phyloP scores from a whole-genome alignment of 805 yeast genomes.

The Blastobotrys peoriensis region DNA sequence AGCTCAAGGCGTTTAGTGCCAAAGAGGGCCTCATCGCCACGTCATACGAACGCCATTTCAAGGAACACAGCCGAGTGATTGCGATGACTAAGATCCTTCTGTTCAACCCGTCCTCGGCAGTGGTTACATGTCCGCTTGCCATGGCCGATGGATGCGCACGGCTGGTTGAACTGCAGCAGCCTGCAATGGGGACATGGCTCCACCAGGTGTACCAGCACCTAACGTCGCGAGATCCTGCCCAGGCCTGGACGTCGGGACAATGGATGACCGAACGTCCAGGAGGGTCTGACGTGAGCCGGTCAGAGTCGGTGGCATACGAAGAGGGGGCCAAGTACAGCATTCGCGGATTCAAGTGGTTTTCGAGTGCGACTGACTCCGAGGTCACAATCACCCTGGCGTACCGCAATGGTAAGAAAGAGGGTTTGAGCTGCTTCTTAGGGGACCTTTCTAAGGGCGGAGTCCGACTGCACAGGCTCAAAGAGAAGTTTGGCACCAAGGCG shows the following conservation, averaged over 20 bases:
- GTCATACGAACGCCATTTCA: conserved; percentile 25
- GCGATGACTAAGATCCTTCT: conserved; percentile 24
- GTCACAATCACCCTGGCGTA: conserved; percentile 28
- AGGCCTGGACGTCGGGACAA: conserved; percentile 30
- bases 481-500: conserved; percentile 29
- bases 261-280: conserved; percentile 33
- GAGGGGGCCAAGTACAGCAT: conserved; percentile 13
- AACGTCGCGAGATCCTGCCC: conserved; percentile 23
- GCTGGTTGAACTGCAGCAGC: conserved; percentile 20
- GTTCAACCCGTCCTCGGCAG: conserved; percentile 28
- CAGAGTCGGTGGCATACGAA: conserved; percentile 25
- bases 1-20: conserved; percentile 20
- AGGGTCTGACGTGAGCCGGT: conserved; percentile 27
- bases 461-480: conserved; percentile 23
- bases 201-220: conserved; percentile 18
- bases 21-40: conserved; percentile 24
- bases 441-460: conserved; percentile 23
- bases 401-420: conserved; percentile 14
- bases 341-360: conserved; percentile 30
- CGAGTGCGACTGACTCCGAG: conserved; percentile 29
- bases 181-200: conserved; percentile 1
- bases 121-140: conserved; percentile 29
- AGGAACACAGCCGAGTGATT: conserved; percentile 21
- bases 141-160: conserved; percentile 32
- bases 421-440: conserved; percentile 27